phyloP scores from a whole-genome alignment of 139 green algal species.

The Mychonastes homosphaera region DNA sequence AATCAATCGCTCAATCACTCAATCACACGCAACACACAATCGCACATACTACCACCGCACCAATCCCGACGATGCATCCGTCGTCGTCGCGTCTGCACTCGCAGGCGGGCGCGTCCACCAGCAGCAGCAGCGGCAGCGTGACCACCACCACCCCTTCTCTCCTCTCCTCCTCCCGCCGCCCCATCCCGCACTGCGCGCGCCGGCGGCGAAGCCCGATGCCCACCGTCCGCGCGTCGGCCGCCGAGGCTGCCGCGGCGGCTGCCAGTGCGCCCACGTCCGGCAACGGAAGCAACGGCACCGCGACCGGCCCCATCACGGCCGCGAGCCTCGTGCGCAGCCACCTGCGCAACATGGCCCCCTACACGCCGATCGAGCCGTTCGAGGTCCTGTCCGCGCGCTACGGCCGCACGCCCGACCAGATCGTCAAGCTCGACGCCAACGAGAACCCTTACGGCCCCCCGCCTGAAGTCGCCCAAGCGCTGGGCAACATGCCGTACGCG shows the following conservation, averaged over 20 bases:
- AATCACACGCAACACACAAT: too few relatives aligned
- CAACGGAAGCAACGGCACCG: slow-evolving; percentile 6
- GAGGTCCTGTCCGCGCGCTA: slow-evolving; percentile 76
- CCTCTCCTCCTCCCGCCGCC: not conserved
- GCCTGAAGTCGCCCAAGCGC: slow-evolving; percentile 78
- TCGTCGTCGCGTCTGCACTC: too few relatives aligned
- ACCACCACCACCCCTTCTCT: not conserved
- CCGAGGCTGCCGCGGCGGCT: too few relatives aligned
- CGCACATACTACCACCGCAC: too few relatives aligned
- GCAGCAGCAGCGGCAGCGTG: too few relatives aligned
- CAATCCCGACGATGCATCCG: too few relatives aligned
- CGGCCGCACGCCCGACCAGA: slow-evolving; percentile 70
- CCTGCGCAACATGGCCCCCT: slow-evolving; percentile 77
- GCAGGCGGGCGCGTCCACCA: too few relatives aligned
- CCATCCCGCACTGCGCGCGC: not conserved
- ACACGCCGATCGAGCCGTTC: slow-evolving; percentile 98
- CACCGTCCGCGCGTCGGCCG: not conserved
- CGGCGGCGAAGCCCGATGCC: slow-evolving; percentile 5
- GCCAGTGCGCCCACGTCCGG: too few relatives aligned
- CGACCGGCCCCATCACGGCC: not conserved
- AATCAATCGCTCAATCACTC: too few relatives aligned
- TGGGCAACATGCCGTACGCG: slow-evolving; percentile 81
- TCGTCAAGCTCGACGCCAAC: slow-evolving; percentile 99
- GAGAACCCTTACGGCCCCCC: slow-evolving; percentile 98
- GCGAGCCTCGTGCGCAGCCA: slow-evolving; percentile 77